Evolutionary conservation across 768 basidiomycete genomes (phyloP), one percentile per base, ranked within the genome.

Genomic region (Rhizopogon rudus): DNA sequence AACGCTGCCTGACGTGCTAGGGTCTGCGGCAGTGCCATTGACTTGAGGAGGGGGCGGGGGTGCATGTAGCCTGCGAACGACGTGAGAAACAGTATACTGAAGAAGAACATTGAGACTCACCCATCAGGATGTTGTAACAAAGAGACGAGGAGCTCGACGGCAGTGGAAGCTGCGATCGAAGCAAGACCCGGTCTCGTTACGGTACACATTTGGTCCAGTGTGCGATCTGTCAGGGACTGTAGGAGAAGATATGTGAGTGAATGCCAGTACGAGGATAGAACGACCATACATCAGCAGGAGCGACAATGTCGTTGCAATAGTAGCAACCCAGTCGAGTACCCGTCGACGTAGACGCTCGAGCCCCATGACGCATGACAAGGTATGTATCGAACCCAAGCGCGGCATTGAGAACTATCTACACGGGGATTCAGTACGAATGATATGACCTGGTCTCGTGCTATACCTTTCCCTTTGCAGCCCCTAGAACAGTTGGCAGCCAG

Each of bases 131-230:
- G 94, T 64, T 98, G 95, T 7, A 98, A 61, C 3, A 97, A 71
- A 0, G 93, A 91, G 1, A 91, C 86, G 22, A 98, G 81, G 8
- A 99, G 77, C 67, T 99, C 97, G 1, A 98, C 96, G 0, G 93
- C 94, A 0, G 88, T 90, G 0, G 95, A 87, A 1, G 90, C 83
- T 0, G 97, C 97, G 51, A 98, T 93, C 0, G 93, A 84, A 0
- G 96, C 97, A 2, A 98, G 78, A 0, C 96, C 96, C 0, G 97
- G 97, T 20, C 97, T 77, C 0, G 96, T 98, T 31, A 99, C 97
- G 1, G 97, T 98, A 67, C 97, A 99, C 96, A 98, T 98, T 68
- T 98, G 96, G 68, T 98, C 97, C 13, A 98, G 81, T 3, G 95
- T 96, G 41, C 94, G 81, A 67, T 98, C 96, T 0, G 90, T 88